Evolutionary conservation across 2,329 filamentous ascomycete species (phyloP).

Genomic region (Colletotrichum paranaense): DNA sequence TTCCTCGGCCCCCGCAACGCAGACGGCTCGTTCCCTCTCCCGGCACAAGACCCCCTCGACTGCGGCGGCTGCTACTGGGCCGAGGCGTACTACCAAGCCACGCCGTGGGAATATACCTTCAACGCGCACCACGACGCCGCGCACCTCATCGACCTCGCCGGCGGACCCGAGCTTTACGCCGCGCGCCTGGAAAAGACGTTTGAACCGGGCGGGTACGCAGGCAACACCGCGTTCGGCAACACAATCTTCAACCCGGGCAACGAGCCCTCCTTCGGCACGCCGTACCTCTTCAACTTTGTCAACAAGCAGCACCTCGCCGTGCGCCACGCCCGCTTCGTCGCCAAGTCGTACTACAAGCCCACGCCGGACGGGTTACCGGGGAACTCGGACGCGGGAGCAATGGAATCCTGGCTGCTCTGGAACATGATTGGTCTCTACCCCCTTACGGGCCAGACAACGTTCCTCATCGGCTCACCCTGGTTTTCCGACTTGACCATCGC

Average conservation of each 20-base stretch:
- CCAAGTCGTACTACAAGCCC: conserved; percentile 68
- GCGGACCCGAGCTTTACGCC: conserved; percentile 66
- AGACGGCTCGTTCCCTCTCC: conserved; percentile 62
- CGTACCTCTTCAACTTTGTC: conserved; percentile 77
- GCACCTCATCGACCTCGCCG: conserved; percentile 63
- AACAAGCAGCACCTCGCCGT: conserved; percentile 72
- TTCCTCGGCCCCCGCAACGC: conserved; percentile 72
- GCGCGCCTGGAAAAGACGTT: conserved; percentile 72
- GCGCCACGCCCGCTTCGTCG: conserved; percentile 66
- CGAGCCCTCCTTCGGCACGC: conserved; percentile 74
- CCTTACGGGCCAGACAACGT: conserved; percentile 75
- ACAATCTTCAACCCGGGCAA: conserved; percentile 76
- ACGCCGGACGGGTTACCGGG: conserved; percentile 71
- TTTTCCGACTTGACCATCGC: conserved; percentile 69
- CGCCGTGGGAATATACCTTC: conserved; percentile 75
- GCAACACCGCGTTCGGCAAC: conserved; percentile 57
- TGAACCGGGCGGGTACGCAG: conserved; percentile 55
- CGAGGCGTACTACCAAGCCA: conserved; percentile 67
- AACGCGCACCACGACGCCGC: conserved; percentile 75
- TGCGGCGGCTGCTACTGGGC: conserved; percentile 76
- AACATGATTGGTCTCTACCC: conserved; percentile 77
- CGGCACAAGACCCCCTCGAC: conserved; percentile 64
- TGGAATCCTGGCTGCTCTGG: conserved; percentile 78
- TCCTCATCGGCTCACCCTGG: conserved; percentile 74
- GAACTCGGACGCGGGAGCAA: conserved; percentile 78